A percentile compares a stretch with the other conserved stretches of the same genome.
Conservation (phyloP, 192 early-diverging fungal species). For the Coemansia asiatica region DNA sequence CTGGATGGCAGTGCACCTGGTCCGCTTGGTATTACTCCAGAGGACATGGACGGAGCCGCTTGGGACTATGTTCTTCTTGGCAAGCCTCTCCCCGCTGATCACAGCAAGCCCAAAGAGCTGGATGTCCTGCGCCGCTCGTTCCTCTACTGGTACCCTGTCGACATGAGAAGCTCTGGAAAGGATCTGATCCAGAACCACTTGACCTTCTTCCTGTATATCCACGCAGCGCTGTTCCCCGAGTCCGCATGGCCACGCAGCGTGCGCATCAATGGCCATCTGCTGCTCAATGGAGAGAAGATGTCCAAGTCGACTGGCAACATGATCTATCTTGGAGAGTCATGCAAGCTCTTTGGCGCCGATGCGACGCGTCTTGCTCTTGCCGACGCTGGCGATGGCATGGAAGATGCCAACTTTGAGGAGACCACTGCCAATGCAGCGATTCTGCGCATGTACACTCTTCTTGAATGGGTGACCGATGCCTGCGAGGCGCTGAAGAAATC, state of each 20-base stretch:
- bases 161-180: conserved; percentile 94
- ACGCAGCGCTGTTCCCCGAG: conserved; percentile 92
- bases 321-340: conserved; percentile 76
- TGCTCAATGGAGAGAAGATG: conserved; percentile 97
- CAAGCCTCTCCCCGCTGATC: conserved; percentile 59
- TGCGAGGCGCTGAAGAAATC: conserved; percentile 56
- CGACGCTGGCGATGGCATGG: conserved; percentile 92
- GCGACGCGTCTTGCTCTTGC: conserved; percentile 93
- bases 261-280: conserved; percentile 92
- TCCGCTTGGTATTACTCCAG: conserved; percentile 70
- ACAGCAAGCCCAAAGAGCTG: conserved; percentile 62
- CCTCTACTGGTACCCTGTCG: conserved; percentile 96
- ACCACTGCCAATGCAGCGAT: conserved; percentile 93
- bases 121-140: conserved; percentile 84
- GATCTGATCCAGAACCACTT: conserved; percentile 98
- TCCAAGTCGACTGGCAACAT: conserved; percentile 97
- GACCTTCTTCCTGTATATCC: conserved; percentile 96
- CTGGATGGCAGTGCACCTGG: conserved; percentile 81
- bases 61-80: conserved; percentile 90
- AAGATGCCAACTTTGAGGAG: conserved; percentile 99
- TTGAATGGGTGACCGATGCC: conserved; percentile 86
- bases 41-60: conserved; percentile 87
- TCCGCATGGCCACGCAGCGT: conserved; percentile 84
- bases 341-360: conserved; percentile 90
- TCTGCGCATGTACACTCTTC: conserved; percentile 82